Percentiles rank a stretch among this genome's conserved stretches.
Conservation (phyloP, 2,329 filamentous ascomycete genomes). For the Cladosporium oxysporum region DNA sequence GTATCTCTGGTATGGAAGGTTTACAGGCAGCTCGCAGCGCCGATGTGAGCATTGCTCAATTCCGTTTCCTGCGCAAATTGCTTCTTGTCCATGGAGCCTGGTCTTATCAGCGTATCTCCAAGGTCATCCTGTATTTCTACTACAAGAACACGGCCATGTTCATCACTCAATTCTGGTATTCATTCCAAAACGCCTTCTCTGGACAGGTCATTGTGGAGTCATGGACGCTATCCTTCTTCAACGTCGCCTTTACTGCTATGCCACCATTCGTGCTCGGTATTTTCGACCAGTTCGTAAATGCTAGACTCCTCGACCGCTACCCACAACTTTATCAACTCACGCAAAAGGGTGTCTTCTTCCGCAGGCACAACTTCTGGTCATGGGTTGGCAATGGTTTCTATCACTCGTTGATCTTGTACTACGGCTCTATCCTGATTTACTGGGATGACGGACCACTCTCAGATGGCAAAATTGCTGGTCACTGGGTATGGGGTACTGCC, state of each 20-base stretch:
- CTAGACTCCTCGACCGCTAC: slow-evolving; percentile 88
- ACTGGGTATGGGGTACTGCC: slow-evolving; percentile 98
- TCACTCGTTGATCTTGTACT: slow-evolving; percentile 91
- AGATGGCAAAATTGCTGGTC: slow-evolving; percentile 81
- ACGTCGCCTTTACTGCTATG: slow-evolving; percentile 94
- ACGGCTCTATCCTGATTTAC: slow-evolving; percentile 79
- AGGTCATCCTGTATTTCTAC: slow-evolving; percentile 96
- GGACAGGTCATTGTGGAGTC: slow-evolving; percentile 98
- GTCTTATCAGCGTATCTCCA: slow-evolving; percentile 96
- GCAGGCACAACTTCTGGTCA: slow-evolving; percentile 83
- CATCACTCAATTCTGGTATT: slow-evolving; percentile 99
- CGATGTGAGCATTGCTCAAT: slow-evolving; percentile 94
- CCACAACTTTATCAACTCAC: slow-evolving; percentile 93
- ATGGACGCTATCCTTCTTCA: slow-evolving; percentile 99
- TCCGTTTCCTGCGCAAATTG: slow-evolving; percentile 90
- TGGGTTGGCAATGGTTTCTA: slow-evolving; percentile 96
- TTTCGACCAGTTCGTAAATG: slow-evolving; percentile 96
- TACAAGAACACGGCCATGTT: slow-evolving; percentile 99
- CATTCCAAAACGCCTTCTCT: slow-evolving; percentile 97
- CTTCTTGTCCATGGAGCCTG: slow-evolving; percentile 93
- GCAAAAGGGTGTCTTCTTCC: slow-evolving; percentile 92
- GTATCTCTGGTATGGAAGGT: slow-evolving; percentile 96
- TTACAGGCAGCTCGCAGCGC: slow-evolving; percentile 93
- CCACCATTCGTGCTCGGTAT: slow-evolving; percentile 94
- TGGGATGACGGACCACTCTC: slow-evolving; percentile 73